Conservation (phyloP, 331 rosid genomes). For the Telfairia occidentalis region DNA sequence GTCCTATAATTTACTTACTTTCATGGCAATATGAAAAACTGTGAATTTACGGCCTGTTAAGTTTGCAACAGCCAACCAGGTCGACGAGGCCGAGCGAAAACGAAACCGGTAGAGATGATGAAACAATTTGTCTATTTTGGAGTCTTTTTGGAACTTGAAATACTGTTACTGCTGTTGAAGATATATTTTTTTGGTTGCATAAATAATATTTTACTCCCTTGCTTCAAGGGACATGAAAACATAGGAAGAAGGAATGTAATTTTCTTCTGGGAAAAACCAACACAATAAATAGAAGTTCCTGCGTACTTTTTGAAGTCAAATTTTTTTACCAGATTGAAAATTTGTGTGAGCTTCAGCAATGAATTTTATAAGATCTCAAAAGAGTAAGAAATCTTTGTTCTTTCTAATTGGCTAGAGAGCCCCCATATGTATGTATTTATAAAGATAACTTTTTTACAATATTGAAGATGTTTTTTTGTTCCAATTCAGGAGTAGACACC, state of each 20-base stretch:
- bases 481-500: neutral
- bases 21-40: neutral
- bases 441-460: neutral
- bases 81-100: neutral
- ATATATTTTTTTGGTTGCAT: neutral
- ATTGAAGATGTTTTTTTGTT: neutral
- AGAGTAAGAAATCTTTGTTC: neutral
- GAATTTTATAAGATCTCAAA: neutral
- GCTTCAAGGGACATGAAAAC: neutral
- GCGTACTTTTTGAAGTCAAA: neutral
- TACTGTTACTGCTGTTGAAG: neutral
- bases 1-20: neutral
- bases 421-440: neutral
- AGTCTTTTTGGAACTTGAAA: neutral
- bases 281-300: neutral
- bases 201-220: neutral
- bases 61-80: neutral
- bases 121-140: neutral
- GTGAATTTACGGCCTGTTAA: neutral
- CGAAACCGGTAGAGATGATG: neutral
- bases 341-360: neutral
- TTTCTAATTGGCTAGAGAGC: neutral
- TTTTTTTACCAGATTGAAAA: neutral
- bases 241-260: neutral
- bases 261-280: neutral